A percentile compares a stretch with the other conserved stretches of the same genome.
Conservation (phyloP, 2,329 filamentous ascomycete species). For the Cladophialophora exuberans region DNA sequence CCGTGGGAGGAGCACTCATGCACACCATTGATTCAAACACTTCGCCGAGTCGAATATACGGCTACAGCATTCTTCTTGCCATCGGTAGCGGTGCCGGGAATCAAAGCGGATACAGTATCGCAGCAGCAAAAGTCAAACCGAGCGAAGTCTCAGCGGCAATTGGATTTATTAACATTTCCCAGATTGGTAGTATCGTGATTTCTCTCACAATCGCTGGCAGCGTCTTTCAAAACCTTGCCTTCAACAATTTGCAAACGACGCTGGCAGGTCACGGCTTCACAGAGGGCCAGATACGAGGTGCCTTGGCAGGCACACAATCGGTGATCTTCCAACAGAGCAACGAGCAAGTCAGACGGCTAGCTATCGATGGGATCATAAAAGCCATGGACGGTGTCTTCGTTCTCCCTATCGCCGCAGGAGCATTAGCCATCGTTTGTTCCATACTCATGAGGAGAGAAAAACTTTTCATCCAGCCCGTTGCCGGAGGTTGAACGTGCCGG, state of each 20-base stretch:
- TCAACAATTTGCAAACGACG: conserved; percentile 11
- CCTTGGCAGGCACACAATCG: conserved; percentile 18
- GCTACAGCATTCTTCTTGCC: conserved; percentile 34
- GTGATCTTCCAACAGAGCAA: conserved; percentile 24
- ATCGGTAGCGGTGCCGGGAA: conserved; percentile 30
- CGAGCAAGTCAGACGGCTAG: conserved; percentile 25
- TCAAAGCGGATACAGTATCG: conserved; percentile 32
- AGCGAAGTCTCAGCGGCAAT: conserved; percentile 5
- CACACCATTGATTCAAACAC: conserved; percentile 30
- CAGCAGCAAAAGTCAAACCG: conserved; percentile 6
- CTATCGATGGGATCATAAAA: conserved; percentile 27
- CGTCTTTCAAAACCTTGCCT: conserved; percentile 19
- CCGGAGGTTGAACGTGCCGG: background rate
- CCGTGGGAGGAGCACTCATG: conserved; percentile 32
- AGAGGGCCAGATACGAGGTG: conserved; percentile 16
- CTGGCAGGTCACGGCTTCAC: conserved; percentile 8
- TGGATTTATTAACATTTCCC: conserved; percentile 16
- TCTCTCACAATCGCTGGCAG: conserved; percentile 15
- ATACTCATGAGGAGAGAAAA: conserved; percentile 30
- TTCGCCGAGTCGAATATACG: conserved; percentile 33
- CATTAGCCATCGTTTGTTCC: conserved; percentile 26
- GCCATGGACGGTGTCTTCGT: conserved; percentile 30
- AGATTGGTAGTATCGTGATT: conserved; percentile 10
- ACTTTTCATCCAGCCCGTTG: conserved; percentile 4
- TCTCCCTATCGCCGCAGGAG: conserved; percentile 32